phyloP scores from a whole-genome alignment of 768 basidiomycete genomes.

The Hypsizygus marmoreus region DNA sequence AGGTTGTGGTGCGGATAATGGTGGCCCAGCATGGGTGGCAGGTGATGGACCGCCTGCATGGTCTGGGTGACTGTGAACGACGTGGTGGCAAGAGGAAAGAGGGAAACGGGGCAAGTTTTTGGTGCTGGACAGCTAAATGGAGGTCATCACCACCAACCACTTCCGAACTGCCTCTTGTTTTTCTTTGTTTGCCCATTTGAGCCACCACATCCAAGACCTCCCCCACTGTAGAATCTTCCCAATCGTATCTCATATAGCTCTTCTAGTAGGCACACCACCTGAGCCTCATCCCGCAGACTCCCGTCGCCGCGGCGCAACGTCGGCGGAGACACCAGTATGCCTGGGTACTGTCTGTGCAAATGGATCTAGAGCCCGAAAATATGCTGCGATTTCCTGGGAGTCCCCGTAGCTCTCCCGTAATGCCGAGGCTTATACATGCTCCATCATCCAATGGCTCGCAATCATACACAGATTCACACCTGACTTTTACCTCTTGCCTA shows the following conservation, averaged over 20 bases:
- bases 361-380: neutral
- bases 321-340: slow-evolving; percentile 5
- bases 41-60: slow-evolving; percentile 76
- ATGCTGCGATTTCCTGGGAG: slow-evolving; percentile 7
- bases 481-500: slow-evolving; percentile 9
- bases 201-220: slow-evolving; percentile 19
- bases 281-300: neutral
- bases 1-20: slow-evolving; percentile 67
- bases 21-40: slow-evolving; percentile 64
- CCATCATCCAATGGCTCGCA: slow-evolving; percentile 6
- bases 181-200: slow-evolving; percentile 35
- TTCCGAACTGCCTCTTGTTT: slow-evolving; percentile 34
- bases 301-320: neutral
- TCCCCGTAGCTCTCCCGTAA: slow-evolving; percentile 3
- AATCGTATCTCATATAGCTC: neutral
- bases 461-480: slow-evolving; percentile 16
- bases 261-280: neutral
- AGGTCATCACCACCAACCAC: slow-evolving; percentile 34
- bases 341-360: neutral
- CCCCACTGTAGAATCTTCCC: neutral
- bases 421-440: slow-evolving; percentile 5
- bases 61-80: slow-evolving; percentile 49
- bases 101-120: slow-evolving; percentile 33
- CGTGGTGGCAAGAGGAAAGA: slow-evolving; percentile 47
- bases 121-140: slow-evolving; percentile 43